Evolutionary conservation across 225 moss, liverwort and hornwort genomes (phyloP), one percentile per base, ranked within the genome.

Genomic region (Thuidium tamariscinum): DNA sequence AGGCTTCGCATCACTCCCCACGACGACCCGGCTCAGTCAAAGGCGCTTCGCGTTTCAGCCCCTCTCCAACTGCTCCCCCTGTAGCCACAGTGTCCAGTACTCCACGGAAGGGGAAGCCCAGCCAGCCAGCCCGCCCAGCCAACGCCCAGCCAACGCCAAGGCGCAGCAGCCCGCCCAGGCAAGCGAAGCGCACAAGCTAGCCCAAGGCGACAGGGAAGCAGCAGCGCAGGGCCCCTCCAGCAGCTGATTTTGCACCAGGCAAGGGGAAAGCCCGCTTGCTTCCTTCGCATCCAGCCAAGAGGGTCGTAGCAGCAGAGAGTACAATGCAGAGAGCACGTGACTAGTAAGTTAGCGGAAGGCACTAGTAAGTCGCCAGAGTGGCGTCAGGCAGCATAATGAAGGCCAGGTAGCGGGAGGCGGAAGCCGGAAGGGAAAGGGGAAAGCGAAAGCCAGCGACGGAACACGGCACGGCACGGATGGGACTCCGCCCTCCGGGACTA

Each of bases 321-420:
- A 52, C 74, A 54, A 85, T 87, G 89, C 89, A 91, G 89, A 87
- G 87, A 87, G 91, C 91, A 91, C 91, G 89, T 91, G 91, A 89
- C 89, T 85, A 63, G 89, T 87, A 63, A 86, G 83, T 70, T 79
- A 10, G 78, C 11, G 81, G 17, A 21, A 79, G 84, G 70, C 80
- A 76, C 82, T 85, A 66, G 82, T 82, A 88, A 91, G 83, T 84
- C 63, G 88, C 91, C 84, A 86, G 70, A 86, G 83, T 69, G 86
- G 86, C 81, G 86, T 89, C 84, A 89, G 91, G 57, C 46, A 62
- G 80, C 55, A 80, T 90, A 75, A 88, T 88, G 88, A 88, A 88
- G 88, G 81, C 86, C 88, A 88, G 86, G 88, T 88, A 88, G 86
- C 86, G 80, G 86, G 86, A 74, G 82, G n/a, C 61, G 64, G 86